Evolutionary conservation across 148 eudicot species (phyloP), one percentile per base, ranked within the genome.

Genomic region (Rhododendron griersonianum): DNA sequence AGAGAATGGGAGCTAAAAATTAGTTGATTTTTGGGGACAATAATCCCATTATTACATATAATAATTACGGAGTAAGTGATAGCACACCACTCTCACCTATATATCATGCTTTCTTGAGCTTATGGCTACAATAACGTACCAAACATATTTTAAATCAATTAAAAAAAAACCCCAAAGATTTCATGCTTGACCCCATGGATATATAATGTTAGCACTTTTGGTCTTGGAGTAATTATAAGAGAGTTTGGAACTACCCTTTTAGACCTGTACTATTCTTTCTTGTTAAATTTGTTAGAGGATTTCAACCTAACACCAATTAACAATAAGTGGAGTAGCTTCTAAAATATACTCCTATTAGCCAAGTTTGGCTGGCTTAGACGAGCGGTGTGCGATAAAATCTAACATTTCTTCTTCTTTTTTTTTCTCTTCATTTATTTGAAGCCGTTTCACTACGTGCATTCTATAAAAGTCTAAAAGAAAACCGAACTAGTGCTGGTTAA

Each of bases 21-120:
- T 21, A 33, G 3, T 74, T 41, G 53, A 15, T 81, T 81, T 61
- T 61, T 5, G 11, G 44, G 35, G 65, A 15, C 11, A 15, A 82
- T 21, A 35, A 74, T 35, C 45, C 45, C 8, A 63, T 63, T 23
- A 63, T 23, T 37, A 37, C 21, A 74, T 16, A 35, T 11, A 7
- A 30, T 15, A 28, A 30, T 14, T 8, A n/a, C n/a, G n/a, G n/a
- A n/a, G n/a, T n/a, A 11, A 53, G 16, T 2, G 57, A 15, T 1
- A 47, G 50, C 61, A 55, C 61, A 3, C 61, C 23, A 4, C 21
- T 55, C 14, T 16, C 61, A 16, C 57, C 30, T 4, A 5, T 9
- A 11, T 35, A 35, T 59, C 71, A 81, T 37, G 84, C 71, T 81
- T 57, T 59, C 71, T 35, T 81, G 9, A 59, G 84, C 84, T 57